Percentiles rank a stretch among this genome's conserved stretches.
phyloP scores from a whole-genome alignment of 306 rosid genomes.

The Trichosanthes cucumerina region DNA sequence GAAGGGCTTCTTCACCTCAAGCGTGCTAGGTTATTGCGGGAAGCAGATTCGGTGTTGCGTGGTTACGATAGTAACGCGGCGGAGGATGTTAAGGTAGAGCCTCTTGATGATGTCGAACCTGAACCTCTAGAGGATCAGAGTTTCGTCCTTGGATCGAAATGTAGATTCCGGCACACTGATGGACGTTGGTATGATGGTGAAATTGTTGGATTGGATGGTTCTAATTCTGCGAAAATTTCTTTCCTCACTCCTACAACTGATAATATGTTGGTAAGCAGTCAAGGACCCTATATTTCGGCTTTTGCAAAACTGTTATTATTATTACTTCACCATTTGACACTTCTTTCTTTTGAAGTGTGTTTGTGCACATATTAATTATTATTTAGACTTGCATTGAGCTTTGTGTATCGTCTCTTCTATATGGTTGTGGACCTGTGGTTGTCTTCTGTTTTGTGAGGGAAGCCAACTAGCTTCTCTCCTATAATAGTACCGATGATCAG shows the following conservation, averaged over 20 bases:
- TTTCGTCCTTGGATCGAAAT: conserved; percentile 67
- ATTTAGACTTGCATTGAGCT: background rate
- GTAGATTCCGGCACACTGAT: conserved; percentile 76
- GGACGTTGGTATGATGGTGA: conserved; percentile 89
- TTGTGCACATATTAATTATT: background rate
- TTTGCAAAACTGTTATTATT: background rate
- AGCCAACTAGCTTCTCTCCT: background rate
- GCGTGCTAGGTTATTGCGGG: conserved; percentile 61
- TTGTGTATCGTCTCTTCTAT: background rate
- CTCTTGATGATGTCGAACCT: conserved; percentile 46
- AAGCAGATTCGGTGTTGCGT: conserved; percentile 50
- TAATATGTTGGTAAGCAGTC: conserved; percentile 63
- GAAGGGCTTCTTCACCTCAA: conserved; percentile 83
- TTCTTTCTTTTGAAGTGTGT: background rate
- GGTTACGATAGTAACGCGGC: conserved; percentile 19
- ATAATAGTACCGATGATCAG: background rate
- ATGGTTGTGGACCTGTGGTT: background rate
- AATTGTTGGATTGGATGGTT: conserved; percentile 47
- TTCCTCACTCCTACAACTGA: conserved; percentile 87
- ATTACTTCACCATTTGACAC: background rate
- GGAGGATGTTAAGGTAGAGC: conserved; percentile 43
- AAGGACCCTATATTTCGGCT: background rate
- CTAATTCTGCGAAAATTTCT: conserved; percentile 51
- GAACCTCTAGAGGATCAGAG: conserved; percentile 41
- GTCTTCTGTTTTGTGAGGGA: background rate